These are phyloP conservation scores for Phytophthora niederhauseri DNA, from an alignment of 352 stramenopile genomes.

Conservation along the genomic window DNA sequence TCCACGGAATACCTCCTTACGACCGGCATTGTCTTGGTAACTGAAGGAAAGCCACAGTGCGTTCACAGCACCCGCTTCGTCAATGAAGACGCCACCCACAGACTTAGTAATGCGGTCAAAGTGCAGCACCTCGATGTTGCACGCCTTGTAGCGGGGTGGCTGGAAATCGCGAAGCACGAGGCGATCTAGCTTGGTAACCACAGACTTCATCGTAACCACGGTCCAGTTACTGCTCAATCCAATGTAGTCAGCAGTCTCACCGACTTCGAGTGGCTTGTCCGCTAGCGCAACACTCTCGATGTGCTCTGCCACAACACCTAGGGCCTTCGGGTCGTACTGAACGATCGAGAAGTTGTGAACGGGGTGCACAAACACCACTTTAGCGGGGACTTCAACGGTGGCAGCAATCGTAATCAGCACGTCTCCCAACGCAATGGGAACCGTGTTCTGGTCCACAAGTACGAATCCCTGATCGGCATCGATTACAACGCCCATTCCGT, in stretches of 20 bases:
- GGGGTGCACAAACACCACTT: conserved; percentile 93
- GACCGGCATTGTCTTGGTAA: conserved; percentile 76
- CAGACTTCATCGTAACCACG: conserved; percentile 86
- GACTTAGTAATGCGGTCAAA: conserved; percentile 91
- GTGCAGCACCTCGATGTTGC: conserved; percentile 86
- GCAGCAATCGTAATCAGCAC: conserved; percentile 90
- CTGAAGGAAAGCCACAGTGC: conserved; percentile 89
- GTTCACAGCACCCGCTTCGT: conserved; percentile 70
- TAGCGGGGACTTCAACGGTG: conserved; percentile 86
- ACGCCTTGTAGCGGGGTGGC: conserved; percentile 84
- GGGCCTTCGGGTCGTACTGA: conserved; percentile 83
- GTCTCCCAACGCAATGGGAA: conserved; percentile 87
- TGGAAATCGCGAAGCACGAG: conserved; percentile 86
- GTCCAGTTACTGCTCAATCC: conserved; percentile 88
- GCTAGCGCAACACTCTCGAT: conserved; percentile 66
- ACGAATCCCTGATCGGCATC: conserved; percentile 86
- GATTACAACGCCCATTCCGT: conserved; percentile 90
- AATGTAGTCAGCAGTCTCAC: conserved; percentile 83
- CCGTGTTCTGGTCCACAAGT: conserved; percentile 93
- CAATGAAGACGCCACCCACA: conserved; percentile 86
- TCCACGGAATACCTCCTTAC: conserved; percentile 88
- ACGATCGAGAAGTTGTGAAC: conserved; percentile 93
- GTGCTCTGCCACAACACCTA: conserved; percentile 67
- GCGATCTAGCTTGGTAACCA: conserved; percentile 86
- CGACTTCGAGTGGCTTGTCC: conserved; percentile 70